Percentiles rank a stretch among this genome's conserved stretches.
Conservation (phyloP, 768 basidiomycete genomes). For the Brasilioporus rufonigricans region DNA sequence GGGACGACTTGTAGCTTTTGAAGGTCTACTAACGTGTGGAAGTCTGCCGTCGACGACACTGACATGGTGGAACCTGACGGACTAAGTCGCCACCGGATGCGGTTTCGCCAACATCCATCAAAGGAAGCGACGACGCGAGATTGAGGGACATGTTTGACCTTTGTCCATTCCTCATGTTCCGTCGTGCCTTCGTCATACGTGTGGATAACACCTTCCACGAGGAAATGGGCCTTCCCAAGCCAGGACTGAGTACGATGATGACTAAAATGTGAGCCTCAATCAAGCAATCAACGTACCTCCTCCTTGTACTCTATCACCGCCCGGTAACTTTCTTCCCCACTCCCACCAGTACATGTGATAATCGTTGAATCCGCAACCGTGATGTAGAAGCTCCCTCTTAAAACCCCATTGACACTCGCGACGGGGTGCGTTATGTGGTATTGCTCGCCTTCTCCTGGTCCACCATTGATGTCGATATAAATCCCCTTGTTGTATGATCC, state of each 20-base stretch:
- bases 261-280: background rate
- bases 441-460: constrained; percentile 69
- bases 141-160: constrained; percentile 86
- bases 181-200: constrained; percentile 65
- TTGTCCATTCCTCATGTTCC: constrained; percentile 71
- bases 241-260: constrained; percentile 54
- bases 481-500: constrained; percentile 88
- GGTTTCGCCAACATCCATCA: constrained; percentile 86
- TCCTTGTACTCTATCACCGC: constrained; percentile 94
- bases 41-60: constrained; percentile 46
- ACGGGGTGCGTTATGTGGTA: constrained; percentile 91
- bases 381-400: constrained; percentile 89
- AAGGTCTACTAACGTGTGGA: constrained; percentile 72
- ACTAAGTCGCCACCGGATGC: constrained; percentile 75
- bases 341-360: constrained; percentile 76
- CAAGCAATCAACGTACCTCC: constrained; percentile 59
- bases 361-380: constrained; percentile 79
- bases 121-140: constrained; percentile 75
- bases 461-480: constrained; percentile 75
- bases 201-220: constrained; percentile 88
- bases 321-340: constrained; percentile 60
- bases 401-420: constrained; percentile 87
- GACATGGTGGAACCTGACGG: constrained; percentile 48
- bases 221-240: constrained; percentile 85
- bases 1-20: constrained; percentile 68